Evolutionary conservation across 1,284 basidiomycete genomes (phyloP).

Genomic region (Porogramme epimiltina): DNA sequence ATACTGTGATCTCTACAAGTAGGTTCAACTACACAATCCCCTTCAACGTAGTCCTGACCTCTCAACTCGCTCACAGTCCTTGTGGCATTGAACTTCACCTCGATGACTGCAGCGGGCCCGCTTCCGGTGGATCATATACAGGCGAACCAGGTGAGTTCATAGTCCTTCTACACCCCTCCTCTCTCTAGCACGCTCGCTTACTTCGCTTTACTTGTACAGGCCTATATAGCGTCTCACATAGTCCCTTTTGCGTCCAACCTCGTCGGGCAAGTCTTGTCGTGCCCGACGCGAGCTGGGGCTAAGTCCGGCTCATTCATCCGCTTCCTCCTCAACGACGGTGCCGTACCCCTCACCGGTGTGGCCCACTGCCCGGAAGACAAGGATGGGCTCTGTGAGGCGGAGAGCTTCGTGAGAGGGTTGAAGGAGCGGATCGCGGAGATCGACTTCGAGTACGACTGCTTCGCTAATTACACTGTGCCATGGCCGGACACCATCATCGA

Average conservation of each 20-base stretch:
- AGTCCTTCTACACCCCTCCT: too few species aligned
- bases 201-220: conserved; percentile 32
- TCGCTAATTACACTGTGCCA: conserved; percentile 24
- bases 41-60: background rate
- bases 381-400: conserved; percentile 25
- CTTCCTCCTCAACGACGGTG: conserved; percentile 58
- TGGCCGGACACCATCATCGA: conserved; percentile 23
- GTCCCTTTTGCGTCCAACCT: conserved; percentile 59
- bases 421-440: conserved; percentile 27
- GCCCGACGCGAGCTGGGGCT: conserved; percentile 32
- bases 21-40: conserved; percentile 12
- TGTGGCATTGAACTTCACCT: conserved; percentile 63
- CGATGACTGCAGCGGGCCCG: conserved; percentile 53
- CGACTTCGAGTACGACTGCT: conserved; percentile 26
- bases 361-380: conserved; percentile 25
- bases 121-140: conserved; percentile 63
- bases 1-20: conserved; percentile 45
- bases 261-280: conserved; percentile 64
- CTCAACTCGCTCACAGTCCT: conserved; percentile 41
- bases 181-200: background rate
- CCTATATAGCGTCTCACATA: conserved; percentile 47
- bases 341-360: conserved; percentile 53
- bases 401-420: conserved; percentile 27
- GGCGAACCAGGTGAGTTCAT: conserved; percentile 47
- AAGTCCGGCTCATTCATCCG: conserved; percentile 50